Evolutionary conservation across 108 stramenopile genomes (phyloP).

Genomic region (Aurantiochytrium sp.): DNA sequence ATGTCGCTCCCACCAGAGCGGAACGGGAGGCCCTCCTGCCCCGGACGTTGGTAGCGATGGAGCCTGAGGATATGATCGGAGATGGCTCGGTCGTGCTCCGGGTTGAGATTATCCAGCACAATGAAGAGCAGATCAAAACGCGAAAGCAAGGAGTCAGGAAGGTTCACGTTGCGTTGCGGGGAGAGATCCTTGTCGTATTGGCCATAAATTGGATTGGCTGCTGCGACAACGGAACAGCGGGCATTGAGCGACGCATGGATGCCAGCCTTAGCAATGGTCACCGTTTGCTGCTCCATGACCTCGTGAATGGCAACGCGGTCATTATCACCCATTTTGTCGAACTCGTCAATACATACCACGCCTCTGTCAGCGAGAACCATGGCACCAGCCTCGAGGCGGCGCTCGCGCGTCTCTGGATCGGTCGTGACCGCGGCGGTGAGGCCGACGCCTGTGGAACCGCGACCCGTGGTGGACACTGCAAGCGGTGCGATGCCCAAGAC

Average conservation of each 20-base stretch:
- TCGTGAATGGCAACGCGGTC: constrained; percentile 97
- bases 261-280: constrained; percentile 98
- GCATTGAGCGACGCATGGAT: constrained; percentile 90
- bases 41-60: constrained; percentile 79
- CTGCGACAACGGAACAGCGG: constrained; percentile 89
- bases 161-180: constrained; percentile 95
- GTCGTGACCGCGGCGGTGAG: constrained; percentile 96
- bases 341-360: constrained; percentile 96
- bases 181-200: constrained; percentile 88
- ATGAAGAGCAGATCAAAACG: constrained; percentile 99
- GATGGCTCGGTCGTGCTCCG: constrained; percentile 81
- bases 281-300: constrained; percentile 99
- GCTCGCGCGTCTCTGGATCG: constrained; percentile 91
- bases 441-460: constrained; percentile 96
- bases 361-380: constrained; percentile 99
- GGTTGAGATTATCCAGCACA: constrained; percentile 93
- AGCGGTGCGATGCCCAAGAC: constrained; percentile 90
- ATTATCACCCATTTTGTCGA: constrained; percentile 74
- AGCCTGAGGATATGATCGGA: constrained; percentile 86
- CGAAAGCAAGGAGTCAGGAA: constrained; percentile 92
- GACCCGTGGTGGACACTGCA: constrained; percentile 85
- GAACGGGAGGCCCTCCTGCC: constrained; percentile 61
- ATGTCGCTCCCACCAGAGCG: not conserved
- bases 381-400: constrained; percentile 95
- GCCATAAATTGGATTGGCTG: constrained; percentile 98